A percentile compares a stretch with the other conserved stretches of the same genome.
These are phyloP conservation scores for Candida sanyaensis DNA, from an alignment of 1,139 yeast genomes.

Conservation along the genomic window DNA sequence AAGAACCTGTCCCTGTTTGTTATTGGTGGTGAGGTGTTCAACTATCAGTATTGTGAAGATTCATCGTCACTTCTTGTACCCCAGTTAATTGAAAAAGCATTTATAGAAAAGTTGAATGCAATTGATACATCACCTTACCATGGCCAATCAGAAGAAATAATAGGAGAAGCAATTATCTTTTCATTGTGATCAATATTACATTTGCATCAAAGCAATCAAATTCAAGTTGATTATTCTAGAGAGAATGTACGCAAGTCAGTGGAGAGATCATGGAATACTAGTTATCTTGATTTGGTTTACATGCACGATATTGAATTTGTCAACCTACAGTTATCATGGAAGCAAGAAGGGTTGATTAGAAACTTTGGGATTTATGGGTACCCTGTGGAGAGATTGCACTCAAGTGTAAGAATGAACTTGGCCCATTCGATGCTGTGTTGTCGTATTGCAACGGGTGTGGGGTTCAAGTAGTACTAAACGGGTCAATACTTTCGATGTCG, in stretches of 20 bases:
- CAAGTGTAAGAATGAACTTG: conserved; percentile 38
- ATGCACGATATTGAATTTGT: conserved; percentile 91
- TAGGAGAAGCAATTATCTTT: conserved; percentile 59
- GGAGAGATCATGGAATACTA: conserved; percentile 62
- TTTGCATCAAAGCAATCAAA: conserved; percentile 90
- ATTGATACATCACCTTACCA: conserved; percentile 92
- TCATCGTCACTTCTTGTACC: conserved; percentile 61
- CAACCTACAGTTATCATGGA: conserved; percentile 51
- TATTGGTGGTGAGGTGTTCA: conserved; percentile 89
- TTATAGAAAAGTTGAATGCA: conserved; percentile 69
- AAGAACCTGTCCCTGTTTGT: conserved; percentile 57
- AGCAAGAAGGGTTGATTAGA: conserved; percentile 63
- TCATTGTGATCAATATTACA: conserved; percentile 63
- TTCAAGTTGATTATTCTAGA: conserved; percentile 67
- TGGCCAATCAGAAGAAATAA: conserved; percentile 79
- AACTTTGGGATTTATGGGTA: conserved; percentile 86
- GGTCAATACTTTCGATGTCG: conserved; percentile 89
- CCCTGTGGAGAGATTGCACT: conserved; percentile 66
- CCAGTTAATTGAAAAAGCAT: conserved; percentile 60
- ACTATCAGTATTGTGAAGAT: conserved; percentile 69
- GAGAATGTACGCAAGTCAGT: conserved; percentile 63
- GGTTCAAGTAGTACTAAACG: conserved; percentile 64
- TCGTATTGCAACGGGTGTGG: conserved; percentile 82
- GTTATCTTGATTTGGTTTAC: conserved; percentile 76
- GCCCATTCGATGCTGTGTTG: conserved; percentile 68